phyloP scores from a whole-genome alignment of 2,329 filamentous ascomycete genomes.

The Colletotrichum noveboracense region DNA sequence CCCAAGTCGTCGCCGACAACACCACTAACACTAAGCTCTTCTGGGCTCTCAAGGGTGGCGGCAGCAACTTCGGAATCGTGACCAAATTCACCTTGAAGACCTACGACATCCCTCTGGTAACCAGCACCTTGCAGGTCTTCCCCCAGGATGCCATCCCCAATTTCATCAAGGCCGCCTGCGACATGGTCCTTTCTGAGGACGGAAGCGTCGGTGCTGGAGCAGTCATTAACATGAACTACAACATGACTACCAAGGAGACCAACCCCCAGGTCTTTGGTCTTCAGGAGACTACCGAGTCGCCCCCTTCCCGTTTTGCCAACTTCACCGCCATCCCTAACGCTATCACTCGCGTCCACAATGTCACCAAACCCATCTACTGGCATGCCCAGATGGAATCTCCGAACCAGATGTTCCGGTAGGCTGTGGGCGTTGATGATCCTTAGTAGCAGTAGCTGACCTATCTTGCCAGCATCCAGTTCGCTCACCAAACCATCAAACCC shows the following conservation, averaged over 20 bases:
- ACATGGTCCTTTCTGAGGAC: slow-evolving; percentile 27
- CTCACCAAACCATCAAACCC: slow-evolving; percentile 39
- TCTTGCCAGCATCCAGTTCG: slow-evolving; percentile 35
- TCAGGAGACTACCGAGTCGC: slow-evolving; percentile 34
- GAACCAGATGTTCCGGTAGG: slow-evolving; percentile 39
- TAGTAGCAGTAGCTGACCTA: background rate
- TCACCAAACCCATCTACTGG: slow-evolving; percentile 32
- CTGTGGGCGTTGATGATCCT: background rate
- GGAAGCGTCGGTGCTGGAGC: slow-evolving; percentile 32
- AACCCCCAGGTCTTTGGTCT: slow-evolving; percentile 35
- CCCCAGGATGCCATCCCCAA: slow-evolving; percentile 26
- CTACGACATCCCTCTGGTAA: slow-evolving; percentile 28
- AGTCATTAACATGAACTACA: slow-evolving; percentile 35
- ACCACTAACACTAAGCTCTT: slow-evolving; percentile 23
- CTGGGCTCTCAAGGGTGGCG: slow-evolving; percentile 24
- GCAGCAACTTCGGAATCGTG: slow-evolving; percentile 23
- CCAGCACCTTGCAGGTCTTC: slow-evolving; percentile 36
- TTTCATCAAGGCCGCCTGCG: slow-evolving; percentile 32
- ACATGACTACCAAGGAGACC: slow-evolving; percentile 28
- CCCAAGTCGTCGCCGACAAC: slow-evolving; percentile 43
- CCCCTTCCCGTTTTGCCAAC: slow-evolving; percentile 35
- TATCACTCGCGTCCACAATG: slow-evolving; percentile 26
- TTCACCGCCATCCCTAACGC: slow-evolving; percentile 33
- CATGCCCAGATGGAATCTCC: slow-evolving; percentile 31
- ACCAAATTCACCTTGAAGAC: slow-evolving; percentile 28